Conservation (phyloP, 164 flowering plant genomes). For the Tetracentron sinense region DNA sequence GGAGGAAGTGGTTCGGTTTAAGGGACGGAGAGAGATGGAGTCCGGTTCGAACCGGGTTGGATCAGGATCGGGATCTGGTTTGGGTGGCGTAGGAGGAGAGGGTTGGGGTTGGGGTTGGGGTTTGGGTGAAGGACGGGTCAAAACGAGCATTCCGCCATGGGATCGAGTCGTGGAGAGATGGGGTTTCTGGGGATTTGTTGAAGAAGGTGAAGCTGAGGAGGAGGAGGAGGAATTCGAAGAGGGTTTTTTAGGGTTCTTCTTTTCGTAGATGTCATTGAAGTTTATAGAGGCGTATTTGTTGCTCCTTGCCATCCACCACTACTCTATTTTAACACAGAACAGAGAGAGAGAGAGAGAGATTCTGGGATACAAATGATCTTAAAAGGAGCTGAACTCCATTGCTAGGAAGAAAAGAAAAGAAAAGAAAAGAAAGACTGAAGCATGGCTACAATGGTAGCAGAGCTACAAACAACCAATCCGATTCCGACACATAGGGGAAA, state of each 20-base stretch:
- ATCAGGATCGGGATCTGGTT: conserved; percentile 16
- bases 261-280: conserved; percentile 71
- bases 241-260: conserved; percentile 23
- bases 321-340: neutral
- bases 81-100: conserved; percentile 5
- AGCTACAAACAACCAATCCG: no score
- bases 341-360: conserved; percentile 6
- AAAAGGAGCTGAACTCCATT: no score
- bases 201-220: conserved; percentile 14
- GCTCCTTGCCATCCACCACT: conserved; percentile 70
- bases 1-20: conserved; percentile 38
- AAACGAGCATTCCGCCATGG: conserved; percentile 74
- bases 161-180: conserved; percentile 23
- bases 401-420: no score
- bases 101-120: conserved; percentile 31
- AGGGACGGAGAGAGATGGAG: conserved; percentile 44
- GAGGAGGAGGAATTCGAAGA: conserved; percentile 13
- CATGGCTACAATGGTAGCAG: no score
- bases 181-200: conserved; percentile 21
- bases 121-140: conserved; percentile 58
- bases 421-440: no score
- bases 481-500: no score
- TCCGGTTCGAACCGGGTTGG: conserved; percentile 25
- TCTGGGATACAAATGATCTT: neutral
- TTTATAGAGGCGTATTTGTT: conserved; percentile 68